Conservation (phyloP, 2,329 filamentous ascomycete species). For the Pseudopithomyces chartarum region DNA sequence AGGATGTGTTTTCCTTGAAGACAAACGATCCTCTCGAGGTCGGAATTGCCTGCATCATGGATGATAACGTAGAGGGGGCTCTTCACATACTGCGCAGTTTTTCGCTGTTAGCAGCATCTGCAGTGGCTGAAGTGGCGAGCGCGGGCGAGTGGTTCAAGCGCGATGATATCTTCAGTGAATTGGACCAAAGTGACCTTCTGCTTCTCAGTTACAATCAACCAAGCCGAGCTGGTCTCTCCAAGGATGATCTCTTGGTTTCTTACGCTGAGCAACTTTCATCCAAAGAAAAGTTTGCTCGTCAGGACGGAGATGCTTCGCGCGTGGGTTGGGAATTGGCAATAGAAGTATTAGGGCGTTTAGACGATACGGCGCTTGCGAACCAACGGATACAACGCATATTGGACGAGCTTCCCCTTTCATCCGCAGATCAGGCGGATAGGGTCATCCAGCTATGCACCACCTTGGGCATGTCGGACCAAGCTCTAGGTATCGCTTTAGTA, state of each 20-base stretch:
- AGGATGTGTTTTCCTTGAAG: conserved; percentile 74
- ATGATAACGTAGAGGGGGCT: conserved; percentile 78
- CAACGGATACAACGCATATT: conserved; percentile 76
- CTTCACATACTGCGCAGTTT: conserved; percentile 75
- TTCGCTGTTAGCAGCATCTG: conserved; percentile 79
- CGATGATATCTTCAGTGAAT: conserved; percentile 63
- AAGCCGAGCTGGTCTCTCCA: conserved; percentile 58
- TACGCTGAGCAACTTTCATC: conserved; percentile 71
- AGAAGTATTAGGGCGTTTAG: conserved; percentile 79
- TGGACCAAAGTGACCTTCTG: conserved; percentile 84
- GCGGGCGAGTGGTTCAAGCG: conserved; percentile 78
- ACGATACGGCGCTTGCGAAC: conserved; percentile 72
- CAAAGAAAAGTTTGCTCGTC: conserved; percentile 49
- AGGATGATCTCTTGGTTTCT: conserved; percentile 76
- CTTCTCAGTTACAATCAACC: conserved; percentile 67
- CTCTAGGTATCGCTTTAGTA: conserved; percentile 82
- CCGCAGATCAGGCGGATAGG: conserved; percentile 76
- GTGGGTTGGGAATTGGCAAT: conserved; percentile 92
- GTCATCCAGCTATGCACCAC: conserved; percentile 78
- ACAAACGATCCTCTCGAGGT: conserved; percentile 77
- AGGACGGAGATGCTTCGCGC: conserved; percentile 34
- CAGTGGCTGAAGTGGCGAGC: conserved; percentile 83
- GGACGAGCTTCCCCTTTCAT: conserved; percentile 72
- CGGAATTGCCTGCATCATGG: conserved; percentile 78
- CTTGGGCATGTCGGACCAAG: conserved; percentile 78